These are phyloP conservation scores for Teratosphaeria nubilosa DNA, from an alignment of 2,329 filamentous ascomycete genomes.

Conservation along the genomic window DNA sequence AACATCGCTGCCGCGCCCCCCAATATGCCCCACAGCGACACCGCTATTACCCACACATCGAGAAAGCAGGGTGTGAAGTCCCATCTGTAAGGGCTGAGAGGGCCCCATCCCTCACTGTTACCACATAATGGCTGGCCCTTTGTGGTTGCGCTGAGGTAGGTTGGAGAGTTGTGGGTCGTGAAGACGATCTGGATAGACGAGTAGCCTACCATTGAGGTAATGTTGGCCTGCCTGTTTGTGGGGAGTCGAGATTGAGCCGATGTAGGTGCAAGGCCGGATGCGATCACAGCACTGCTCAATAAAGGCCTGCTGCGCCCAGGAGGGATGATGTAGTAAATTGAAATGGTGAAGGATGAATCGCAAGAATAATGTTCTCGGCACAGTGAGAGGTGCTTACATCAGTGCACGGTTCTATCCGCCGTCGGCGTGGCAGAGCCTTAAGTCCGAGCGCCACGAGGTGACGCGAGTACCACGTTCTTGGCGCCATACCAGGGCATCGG, in stretches of 20 bases:
- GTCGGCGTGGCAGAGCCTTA: no score
- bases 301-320: neutral
- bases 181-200: conserved; percentile 7
- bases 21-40: conserved; percentile 67
- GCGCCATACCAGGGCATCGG: no score
- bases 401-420: no score
- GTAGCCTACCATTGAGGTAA: conserved; percentile 3
- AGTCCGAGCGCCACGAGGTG: no score
- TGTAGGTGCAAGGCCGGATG: neutral
- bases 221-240: neutral
- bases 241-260: neutral
- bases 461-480: no score
- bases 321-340: neutral
- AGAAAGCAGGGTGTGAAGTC: conserved; percentile 98
- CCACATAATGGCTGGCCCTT: conserved; percentile 63
- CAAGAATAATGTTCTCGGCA: neutral
- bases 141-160: conserved; percentile 20
- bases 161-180: conserved; percentile 8
- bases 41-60: conserved; percentile 73
- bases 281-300: neutral
- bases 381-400: no score
- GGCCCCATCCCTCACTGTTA: conserved; percentile 91
- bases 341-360: neutral
- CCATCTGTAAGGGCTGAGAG: conserved; percentile 73
- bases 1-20: conserved; percentile 68